Evolutionary conservation across 1,139 yeast genomes (phyloP).

Genomic region (Candida albicans): DNA sequence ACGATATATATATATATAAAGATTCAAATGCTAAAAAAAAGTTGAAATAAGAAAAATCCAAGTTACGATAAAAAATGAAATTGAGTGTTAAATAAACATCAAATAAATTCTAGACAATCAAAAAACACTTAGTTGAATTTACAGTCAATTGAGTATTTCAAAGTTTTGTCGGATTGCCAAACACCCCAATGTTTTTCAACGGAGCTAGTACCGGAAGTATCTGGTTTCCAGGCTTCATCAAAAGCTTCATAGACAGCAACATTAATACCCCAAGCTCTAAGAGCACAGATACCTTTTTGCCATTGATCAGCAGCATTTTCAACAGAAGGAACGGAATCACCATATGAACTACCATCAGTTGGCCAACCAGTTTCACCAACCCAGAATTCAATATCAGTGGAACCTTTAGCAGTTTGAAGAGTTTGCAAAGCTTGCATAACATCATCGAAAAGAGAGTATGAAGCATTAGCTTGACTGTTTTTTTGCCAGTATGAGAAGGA

Average conservation of each 20-base stretch:
- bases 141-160: constrained; percentile 64
- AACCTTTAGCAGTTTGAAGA: constrained; percentile 81
- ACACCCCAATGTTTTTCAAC: constrained; percentile 96
- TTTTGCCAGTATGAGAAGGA: constrained; percentile 99
- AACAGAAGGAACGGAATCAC: constrained; percentile 62
- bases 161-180: constrained; percentile 55
- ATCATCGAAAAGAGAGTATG: constrained; percentile 91
- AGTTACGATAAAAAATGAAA: too few species aligned
- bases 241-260: constrained; percentile 91
- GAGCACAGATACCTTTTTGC: constrained; percentile 86
- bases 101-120: background rate
- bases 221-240: constrained; percentile 96
- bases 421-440: constrained; percentile 93
- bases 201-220: constrained; percentile 77
- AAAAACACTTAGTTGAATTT: constrained; percentile 30
- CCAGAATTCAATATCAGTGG: constrained; percentile 83
- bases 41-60: too few species aligned
- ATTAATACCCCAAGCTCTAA: constrained; percentile 94
- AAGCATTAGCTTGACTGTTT: constrained; percentile 74
- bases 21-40: too few species aligned
- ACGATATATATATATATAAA: too few species aligned
- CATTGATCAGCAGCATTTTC: constrained; percentile 77
- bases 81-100: background rate
- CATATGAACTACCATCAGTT: constrained; percentile 76
- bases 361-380: constrained; percentile 99